A percentile compares a stretch with the other conserved stretches of the same genome.
phyloP scores from a whole-genome alignment of 2,329 filamentous ascomycete species.

The Anisogramma anomala region DNA sequence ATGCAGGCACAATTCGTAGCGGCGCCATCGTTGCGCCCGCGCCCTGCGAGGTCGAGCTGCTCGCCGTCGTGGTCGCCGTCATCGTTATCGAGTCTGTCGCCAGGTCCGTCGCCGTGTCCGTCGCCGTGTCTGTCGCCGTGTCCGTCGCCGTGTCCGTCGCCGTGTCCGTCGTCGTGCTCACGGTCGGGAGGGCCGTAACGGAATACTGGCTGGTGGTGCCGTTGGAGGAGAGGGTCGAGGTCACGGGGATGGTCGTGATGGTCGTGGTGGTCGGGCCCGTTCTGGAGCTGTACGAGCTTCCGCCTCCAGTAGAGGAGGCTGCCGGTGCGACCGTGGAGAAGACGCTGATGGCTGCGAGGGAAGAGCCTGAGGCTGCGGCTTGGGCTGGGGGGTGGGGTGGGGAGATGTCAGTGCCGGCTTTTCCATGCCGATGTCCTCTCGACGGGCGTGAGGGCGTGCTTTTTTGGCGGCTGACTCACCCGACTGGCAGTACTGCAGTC shows the following conservation, averaged over 20 bases:
- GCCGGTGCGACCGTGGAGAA: slow-evolving; percentile 3
- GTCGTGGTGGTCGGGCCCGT: background rate
- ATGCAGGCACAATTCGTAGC: background rate
- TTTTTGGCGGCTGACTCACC: too few relatives aligned
- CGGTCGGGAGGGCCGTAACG: too few relatives aligned
- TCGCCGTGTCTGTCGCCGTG: background rate
- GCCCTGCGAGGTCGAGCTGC: background rate
- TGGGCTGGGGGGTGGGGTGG: background rate
- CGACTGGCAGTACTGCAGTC: slow-evolving; percentile 3
- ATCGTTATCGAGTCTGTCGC: background rate
- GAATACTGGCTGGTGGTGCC: background rate
- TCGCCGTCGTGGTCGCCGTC: background rate
- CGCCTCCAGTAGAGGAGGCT: too few relatives aligned
- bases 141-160: background rate
- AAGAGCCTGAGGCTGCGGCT: slow-evolving; percentile 1
- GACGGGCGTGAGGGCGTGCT: too few relatives aligned
- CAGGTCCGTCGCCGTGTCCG: background rate
- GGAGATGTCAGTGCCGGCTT: too few relatives aligned
- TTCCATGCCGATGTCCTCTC: too few relatives aligned
- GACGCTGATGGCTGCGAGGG: background rate
- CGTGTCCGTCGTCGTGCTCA: background rate
- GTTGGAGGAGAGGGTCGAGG: background rate
- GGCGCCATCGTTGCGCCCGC: background rate
- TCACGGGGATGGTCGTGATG: background rate
- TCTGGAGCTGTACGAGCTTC: too few relatives aligned